Evolutionary conservation across 2,329 filamentous ascomycete species (phyloP).

Genomic region (Thelonectria olida): DNA sequence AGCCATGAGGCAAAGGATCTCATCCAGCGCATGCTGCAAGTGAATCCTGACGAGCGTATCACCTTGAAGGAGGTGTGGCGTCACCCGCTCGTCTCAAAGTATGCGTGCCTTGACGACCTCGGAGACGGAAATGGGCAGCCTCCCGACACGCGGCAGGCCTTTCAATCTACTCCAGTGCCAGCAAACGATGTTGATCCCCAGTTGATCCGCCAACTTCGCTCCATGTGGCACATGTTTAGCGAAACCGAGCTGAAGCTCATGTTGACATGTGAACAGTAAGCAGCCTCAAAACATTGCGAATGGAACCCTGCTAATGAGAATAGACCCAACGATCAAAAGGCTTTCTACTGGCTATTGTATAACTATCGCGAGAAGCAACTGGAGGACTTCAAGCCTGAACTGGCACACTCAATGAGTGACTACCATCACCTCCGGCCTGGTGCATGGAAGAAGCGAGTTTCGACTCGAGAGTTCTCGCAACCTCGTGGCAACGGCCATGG

Average conservation of each 20-base stretch:
- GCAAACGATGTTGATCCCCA: conserved; percentile 80
- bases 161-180: conserved; percentile 65
- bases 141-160: conserved; percentile 68
- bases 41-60: conserved; percentile 82
- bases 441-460: conserved; percentile 67
- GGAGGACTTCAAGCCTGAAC: conserved; percentile 84
- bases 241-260: conserved; percentile 76
- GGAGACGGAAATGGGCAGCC: conserved; percentile 64
- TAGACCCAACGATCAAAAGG: conserved; percentile 88
- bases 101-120: conserved; percentile 77
- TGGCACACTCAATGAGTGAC: conserved; percentile 89
- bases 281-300: conserved; percentile 24
- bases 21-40: conserved; percentile 80
- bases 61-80: conserved; percentile 83
- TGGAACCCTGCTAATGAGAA: conserved; percentile 33
- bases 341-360: conserved; percentile 87
- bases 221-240: conserved; percentile 88
- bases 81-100: conserved; percentile 87
- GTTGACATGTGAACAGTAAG: conserved; percentile 72
- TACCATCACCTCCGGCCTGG: conserved; percentile 80
- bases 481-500: conserved; percentile 57
- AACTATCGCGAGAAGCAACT: conserved; percentile 85
- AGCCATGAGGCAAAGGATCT: conserved; percentile 78
- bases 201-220: conserved; percentile 84
- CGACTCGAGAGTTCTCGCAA: conserved; percentile 68